Base-by-base conservation (phyloP, 441 rosid species). In the Croton laevigatus region DNA sequence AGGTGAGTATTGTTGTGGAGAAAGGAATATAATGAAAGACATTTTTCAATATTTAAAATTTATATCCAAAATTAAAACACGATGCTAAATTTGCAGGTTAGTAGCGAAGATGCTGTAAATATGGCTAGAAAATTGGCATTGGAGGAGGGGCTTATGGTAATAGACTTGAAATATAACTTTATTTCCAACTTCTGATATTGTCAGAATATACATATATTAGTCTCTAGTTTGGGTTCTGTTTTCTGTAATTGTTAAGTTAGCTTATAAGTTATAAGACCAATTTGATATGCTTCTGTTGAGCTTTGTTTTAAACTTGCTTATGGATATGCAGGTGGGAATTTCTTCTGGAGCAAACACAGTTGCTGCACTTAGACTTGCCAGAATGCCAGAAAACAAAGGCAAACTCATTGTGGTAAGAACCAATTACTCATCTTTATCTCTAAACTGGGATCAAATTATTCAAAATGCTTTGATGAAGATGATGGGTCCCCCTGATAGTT, bases 91-190 rank as follows among this genome's bases (percentile, higher is more conserved):
- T 75, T 73, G 57, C 88, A 91, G 97, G 94, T 93, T 66, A 87
- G 82, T 58, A 89, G 98, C 73, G 96, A 93, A 53, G 96, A 93
- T 79, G 73, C 98, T 17, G 91, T 93, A 20, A 87, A 89, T 1
- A 93, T 91, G 97, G 98, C 98, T 17, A 84, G 98, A 75, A 81
- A 89, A 74, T 80, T 93, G 81, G 98, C 98, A 66, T 42, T 93
- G 78, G 93, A 89, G 76, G 97, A 93, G 76, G 98, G 98, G 37
- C 96, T 91, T n/a, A 87, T 93, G 94, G 98, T 93, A 85, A 80
- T 52, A 16, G 2, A 60, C 60, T 52, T 27, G 6, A 58, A 61
- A 59, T 13, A 32, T 48, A 12, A 7, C 22, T 59, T 10, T 22
- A 11, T 9, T 40, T 40, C 44, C 44, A 40, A 5, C 0, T 54